These are phyloP conservation scores for Byssochlamys sp. DNA, from an alignment of 2,329 filamentous ascomycete genomes.

Conservation along the genomic window DNA sequence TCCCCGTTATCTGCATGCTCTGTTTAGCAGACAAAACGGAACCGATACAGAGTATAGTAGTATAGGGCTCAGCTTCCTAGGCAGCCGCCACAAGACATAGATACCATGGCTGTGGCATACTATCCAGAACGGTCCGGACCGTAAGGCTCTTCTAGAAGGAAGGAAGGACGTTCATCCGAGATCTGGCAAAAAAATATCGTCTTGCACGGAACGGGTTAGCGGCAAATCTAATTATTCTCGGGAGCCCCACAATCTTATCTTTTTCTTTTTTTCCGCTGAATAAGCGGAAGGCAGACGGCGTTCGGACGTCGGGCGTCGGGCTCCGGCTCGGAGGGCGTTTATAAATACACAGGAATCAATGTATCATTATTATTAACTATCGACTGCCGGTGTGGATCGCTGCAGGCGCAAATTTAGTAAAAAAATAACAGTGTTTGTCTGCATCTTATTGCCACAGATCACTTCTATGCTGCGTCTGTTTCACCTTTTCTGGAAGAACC, in stretches of 20 bases:
- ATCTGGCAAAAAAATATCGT: neutral
- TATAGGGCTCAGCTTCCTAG: neutral
- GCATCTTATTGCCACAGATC: too few relatives aligned
- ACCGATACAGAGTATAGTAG: too few relatives aligned
- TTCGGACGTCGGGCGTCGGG: neutral
- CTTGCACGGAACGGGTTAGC: neutral
- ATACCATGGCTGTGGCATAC: neutral
- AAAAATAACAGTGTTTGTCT: too few relatives aligned
- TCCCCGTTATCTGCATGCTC: too few relatives aligned
- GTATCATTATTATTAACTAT: too few relatives aligned
- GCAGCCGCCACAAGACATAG: neutral
- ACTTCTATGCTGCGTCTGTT: too few relatives aligned
- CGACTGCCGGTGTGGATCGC: neutral
- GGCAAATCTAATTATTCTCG: neutral
- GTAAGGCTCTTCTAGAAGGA: neutral
- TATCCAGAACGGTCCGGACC: neutral
- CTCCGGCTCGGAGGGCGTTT: neutral
- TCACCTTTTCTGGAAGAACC: too few relatives aligned
- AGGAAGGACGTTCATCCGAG: neutral
- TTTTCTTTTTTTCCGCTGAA: neutral
- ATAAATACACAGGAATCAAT: neutral
- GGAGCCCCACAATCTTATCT: neutral
- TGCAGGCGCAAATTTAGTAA: neutral
- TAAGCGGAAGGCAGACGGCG: neutral
- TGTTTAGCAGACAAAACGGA: too few relatives aligned